phyloP scores from a whole-genome alignment of 23 red algal species.

The Gracilaria caudata region DNA sequence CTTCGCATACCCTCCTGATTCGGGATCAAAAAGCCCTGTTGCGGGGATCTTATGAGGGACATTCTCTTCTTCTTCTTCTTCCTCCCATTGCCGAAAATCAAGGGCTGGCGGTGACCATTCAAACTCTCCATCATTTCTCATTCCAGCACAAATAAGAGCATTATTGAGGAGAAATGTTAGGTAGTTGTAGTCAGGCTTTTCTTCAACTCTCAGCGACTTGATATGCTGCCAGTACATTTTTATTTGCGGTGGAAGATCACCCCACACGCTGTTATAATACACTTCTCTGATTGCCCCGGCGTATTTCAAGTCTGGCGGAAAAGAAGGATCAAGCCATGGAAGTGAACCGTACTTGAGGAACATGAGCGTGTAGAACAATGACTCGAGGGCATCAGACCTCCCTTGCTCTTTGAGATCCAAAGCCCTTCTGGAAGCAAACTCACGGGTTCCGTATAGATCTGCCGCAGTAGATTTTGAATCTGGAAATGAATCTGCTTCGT shows the following conservation, averaged over 20 bases:
- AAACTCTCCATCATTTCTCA: constrained; percentile 43
- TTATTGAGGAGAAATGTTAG: constrained; percentile 41
- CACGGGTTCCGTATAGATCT: constrained; percentile 28
- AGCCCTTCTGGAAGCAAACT: too few relatives aligned
- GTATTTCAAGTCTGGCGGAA: too few relatives aligned
- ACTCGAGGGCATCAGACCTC: constrained; percentile 52
- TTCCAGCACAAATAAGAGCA: not conserved
- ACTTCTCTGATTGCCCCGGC: constrained; percentile 20
- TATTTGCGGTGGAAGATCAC: constrained; percentile 50
- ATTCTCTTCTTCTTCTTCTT: too few relatives aligned
- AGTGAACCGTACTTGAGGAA: constrained; percentile 35
- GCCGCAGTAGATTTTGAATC: too few relatives aligned
- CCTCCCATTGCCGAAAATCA: too few relatives aligned
- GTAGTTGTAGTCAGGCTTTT: constrained; percentile 39
- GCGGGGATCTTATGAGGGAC: too few relatives aligned
- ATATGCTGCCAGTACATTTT: constrained; percentile 53
- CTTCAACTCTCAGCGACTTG: constrained; percentile 39
- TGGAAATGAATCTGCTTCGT: constrained; percentile 14
- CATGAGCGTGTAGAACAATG: constrained; percentile 42
- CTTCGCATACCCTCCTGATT: too few relatives aligned
- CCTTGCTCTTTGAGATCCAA: too few relatives aligned
- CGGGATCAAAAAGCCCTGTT: too few relatives aligned
- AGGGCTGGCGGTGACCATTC: too few relatives aligned
- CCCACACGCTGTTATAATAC: constrained; percentile 20
- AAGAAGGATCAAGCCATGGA: constrained; percentile 62